These are phyloP conservation scores for Cladophialophora immunda DNA, from an alignment of 2,329 filamentous ascomycete species.

Conservation along the genomic window DNA sequence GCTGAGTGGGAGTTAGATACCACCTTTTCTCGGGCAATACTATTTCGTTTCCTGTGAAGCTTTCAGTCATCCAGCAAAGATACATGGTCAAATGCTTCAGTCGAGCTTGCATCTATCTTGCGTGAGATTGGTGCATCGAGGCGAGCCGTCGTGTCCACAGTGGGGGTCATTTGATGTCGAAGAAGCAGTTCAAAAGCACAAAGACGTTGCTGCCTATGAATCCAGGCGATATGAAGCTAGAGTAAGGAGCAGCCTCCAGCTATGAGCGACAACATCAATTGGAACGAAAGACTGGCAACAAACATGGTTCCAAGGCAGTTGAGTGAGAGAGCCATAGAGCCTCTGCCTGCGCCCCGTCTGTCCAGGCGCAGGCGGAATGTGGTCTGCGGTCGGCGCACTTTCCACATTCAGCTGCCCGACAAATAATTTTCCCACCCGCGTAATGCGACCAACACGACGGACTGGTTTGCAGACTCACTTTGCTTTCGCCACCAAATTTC, in stretches of 20 bases:
- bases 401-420: neutral
- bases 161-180: neutral
- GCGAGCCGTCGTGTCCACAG: neutral
- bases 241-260: neutral
- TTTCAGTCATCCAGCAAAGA: neutral
- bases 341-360: too few relatives aligned
- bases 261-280: neutral
- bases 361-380: neutral
- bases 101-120: neutral
- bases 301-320: too few relatives aligned
- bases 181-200: neutral
- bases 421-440: constrained; percentile 6
- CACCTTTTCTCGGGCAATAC: neutral
- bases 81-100: neutral
- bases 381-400: neutral
- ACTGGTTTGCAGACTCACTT: neutral
- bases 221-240: neutral
- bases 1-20: neutral
- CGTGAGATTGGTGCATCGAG: neutral
- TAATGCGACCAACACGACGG: neutral
- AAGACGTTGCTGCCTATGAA: neutral
- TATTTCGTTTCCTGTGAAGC: neutral
- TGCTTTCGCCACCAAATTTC: constrained; percentile 1
- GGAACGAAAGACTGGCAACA: too few relatives aligned
- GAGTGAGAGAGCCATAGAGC: too few relatives aligned